Percentiles rank a stretch among this genome's conserved stretches.
Conservation (phyloP, 495 filamentous ascomycete genomes). For the Cercophora scortea region DNA sequence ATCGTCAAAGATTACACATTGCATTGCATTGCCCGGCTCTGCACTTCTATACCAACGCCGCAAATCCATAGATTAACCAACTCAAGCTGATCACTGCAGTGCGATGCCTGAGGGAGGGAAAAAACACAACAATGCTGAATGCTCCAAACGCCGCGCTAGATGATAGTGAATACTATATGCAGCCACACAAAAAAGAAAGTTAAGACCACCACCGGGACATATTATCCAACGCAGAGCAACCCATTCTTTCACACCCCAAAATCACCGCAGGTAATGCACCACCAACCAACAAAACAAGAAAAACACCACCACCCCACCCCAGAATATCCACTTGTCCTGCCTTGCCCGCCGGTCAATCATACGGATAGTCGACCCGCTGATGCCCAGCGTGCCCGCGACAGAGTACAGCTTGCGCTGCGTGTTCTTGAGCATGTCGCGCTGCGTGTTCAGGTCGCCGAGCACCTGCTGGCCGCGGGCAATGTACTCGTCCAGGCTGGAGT, state of each 20-base stretch:
- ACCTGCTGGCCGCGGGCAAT: constrained; percentile 85
- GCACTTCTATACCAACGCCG: too few relatives aligned
- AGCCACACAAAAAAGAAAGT: not conserved
- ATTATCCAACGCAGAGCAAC: not conserved
- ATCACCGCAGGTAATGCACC: constrained; percentile 68
- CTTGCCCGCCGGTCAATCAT: constrained; percentile 88
- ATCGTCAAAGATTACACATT: too few relatives aligned
- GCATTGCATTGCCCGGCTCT: too few relatives aligned
- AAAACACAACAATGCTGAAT: not conserved
- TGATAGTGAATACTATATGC: not conserved
- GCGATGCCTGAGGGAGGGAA: not conserved
- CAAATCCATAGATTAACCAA: not conserved
- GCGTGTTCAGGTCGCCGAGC: constrained; percentile 78
- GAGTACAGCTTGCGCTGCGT: constrained; percentile 87
- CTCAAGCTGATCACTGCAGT: not conserved
- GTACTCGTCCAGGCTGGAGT: constrained; percentile 84
- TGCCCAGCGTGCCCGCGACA: constrained; percentile 86
- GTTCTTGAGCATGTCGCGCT: constrained; percentile 88
- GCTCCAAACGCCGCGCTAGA: constrained; percentile 19
- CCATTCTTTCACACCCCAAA: not conserved
- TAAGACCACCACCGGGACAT: not conserved
- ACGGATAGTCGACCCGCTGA: constrained; percentile 92
- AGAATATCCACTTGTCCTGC: constrained; percentile 98
- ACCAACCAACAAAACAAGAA: constrained; percentile 87
- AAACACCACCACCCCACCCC: constrained; percentile 80